Conservation (phyloP, 1,139 yeast species). For the Candida tetrigidarum region DNA sequence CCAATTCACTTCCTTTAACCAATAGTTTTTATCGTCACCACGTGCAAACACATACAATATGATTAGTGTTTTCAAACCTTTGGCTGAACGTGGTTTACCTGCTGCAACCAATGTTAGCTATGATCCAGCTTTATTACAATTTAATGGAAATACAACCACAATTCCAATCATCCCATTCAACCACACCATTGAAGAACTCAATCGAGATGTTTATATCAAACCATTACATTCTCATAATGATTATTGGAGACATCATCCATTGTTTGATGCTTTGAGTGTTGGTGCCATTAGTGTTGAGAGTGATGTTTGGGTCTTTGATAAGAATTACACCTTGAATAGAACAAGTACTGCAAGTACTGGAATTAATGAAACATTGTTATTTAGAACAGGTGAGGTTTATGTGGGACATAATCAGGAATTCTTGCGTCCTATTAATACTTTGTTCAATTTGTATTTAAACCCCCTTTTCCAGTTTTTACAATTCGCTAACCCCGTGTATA, state of each 20-base stretch:
- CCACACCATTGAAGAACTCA: constrained; percentile 37
- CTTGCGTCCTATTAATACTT: constrained; percentile 47
- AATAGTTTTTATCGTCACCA: too few species aligned
- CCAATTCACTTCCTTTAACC: background rate
- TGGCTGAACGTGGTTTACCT: constrained; percentile 2
- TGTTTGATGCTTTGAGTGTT: constrained; percentile 60
- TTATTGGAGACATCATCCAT: constrained; percentile 68
- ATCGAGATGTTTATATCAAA: constrained; percentile 52
- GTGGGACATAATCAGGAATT: constrained; percentile 68
- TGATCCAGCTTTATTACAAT: constrained; percentile 11
- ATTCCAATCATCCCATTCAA: constrained; percentile 18
- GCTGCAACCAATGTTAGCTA: constrained; percentile 6
- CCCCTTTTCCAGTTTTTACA: constrained; percentile 54
- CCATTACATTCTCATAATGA: constrained; percentile 78
- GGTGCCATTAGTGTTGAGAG: constrained; percentile 73
- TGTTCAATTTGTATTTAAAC: constrained; percentile 56
- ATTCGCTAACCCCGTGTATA: constrained; percentile 41
- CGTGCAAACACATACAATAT: constrained; percentile 5
- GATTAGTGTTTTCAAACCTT: constrained; percentile 19
- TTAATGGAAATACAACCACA: constrained; percentile 12
- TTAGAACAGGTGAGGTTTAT: constrained; percentile 46
- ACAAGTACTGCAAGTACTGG: constrained; percentile 26
- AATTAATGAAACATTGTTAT: constrained; percentile 22
- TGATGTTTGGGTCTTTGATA: constrained; percentile 63
- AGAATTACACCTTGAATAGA: constrained; percentile 28